Evolutionary conservation across 768 basidiomycete species (phyloP).

Genomic region (Lactarius sanguifluus): DNA sequence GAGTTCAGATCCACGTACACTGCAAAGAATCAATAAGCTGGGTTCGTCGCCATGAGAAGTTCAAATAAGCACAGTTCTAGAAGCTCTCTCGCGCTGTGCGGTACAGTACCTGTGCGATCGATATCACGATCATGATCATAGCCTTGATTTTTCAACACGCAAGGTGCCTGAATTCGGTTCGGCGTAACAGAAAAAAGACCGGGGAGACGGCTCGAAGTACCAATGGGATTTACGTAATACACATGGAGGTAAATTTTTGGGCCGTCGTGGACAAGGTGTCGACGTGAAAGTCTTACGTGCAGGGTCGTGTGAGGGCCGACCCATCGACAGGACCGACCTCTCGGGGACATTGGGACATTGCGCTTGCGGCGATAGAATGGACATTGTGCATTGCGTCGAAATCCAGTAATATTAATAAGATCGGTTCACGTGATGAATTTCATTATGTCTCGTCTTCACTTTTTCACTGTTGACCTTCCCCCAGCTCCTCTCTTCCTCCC

Average conservation of each 20-base stretch:
- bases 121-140: not conserved
- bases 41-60: not conserved
- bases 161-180: not conserved
- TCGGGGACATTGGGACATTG: not conserved
- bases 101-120: not conserved
- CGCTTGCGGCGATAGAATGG: not conserved
- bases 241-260: no score
- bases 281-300: not conserved
- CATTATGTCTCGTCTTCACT: no score
- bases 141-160: not conserved
- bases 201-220: not conserved
- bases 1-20: not conserved
- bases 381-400: not conserved
- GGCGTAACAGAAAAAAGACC: not conserved
- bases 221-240: no score
- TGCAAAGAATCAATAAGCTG: not conserved
- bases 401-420: not conserved
- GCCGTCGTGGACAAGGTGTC: no score
- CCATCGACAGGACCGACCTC: no score
- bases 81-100: not conserved
- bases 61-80: not conserved
- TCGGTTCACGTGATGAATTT: not conserved
- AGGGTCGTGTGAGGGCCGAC: not conserved
- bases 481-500: not conserved
- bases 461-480: not conserved